phyloP scores from a whole-genome alignment of 305 asterid genomes.

The Rubia balearica region DNA sequence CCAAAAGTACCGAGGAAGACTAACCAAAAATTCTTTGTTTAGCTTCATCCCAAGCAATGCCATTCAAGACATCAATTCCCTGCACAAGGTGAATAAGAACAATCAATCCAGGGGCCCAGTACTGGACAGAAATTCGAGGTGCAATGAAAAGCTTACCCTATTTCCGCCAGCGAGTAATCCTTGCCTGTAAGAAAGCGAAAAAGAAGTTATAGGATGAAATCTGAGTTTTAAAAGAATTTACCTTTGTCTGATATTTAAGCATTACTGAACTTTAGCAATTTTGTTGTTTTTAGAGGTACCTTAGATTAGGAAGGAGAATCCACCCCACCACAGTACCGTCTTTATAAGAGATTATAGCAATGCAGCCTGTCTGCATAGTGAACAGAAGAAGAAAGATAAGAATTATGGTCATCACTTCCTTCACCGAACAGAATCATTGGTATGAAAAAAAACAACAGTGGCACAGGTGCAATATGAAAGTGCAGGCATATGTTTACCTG shows the following conservation, averaged over 20 bases:
- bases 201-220: not conserved
- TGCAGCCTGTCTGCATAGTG: slow-evolving; percentile 74
- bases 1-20: not conserved
- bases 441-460: not conserved
- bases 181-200: slow-evolving; percentile 30
- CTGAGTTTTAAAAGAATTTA: not conserved
- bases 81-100: slow-evolving; percentile 10
- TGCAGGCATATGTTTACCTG: slow-evolving; percentile 33
- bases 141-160: slow-evolving; percentile 28
- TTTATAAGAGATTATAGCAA: slow-evolving; percentile 68
- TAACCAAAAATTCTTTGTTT: slow-evolving; percentile 30
- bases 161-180: slow-evolving; percentile 40
- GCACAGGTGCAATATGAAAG: slow-evolving; percentile 3
- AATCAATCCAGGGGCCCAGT: not conserved
- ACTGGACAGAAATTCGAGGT: not conserved
- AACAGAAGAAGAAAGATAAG: not conserved
- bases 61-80: slow-evolving; percentile 31
- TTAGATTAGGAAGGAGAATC: slow-evolving; percentile 69
- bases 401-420: not conserved
- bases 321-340: slow-evolving; percentile 69
- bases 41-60: slow-evolving; percentile 35
- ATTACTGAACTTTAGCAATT: not conserved
- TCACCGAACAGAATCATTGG: not conserved
- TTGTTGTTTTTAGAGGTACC: slow-evolving; percentile 29
- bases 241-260: not conserved